Conservation (phyloP, 129 eudicot genomes). For the Silybum marianum region DNA sequence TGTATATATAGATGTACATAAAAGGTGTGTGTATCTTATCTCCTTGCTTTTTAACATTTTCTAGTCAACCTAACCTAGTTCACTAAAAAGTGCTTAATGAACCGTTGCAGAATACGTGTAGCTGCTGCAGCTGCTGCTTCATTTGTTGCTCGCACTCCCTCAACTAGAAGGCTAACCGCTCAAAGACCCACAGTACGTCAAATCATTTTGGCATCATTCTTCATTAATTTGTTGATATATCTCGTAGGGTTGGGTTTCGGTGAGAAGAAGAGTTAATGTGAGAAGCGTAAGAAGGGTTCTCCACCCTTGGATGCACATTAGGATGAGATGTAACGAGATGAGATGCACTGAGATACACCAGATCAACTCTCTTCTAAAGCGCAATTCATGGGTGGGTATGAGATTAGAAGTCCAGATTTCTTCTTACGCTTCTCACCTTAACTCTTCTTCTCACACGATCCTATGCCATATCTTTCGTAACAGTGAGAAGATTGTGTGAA, state of each 20-base stretch:
- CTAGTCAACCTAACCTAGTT: not conserved
- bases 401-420: too few species aligned
- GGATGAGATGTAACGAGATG: too few species aligned
- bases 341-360: too few species aligned
- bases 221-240: not conserved
- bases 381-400: too few species aligned
- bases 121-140: slow-evolving; percentile 96
- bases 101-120: slow-evolving; percentile 78
- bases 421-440: too few species aligned
- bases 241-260: too few species aligned
- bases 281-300: too few species aligned
- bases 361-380: too few species aligned
- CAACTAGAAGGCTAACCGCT: slow-evolving; percentile 58
- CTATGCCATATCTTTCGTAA: too few species aligned
- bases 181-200: slow-evolving; percentile 61
- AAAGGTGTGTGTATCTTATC: slow-evolving; percentile 55
- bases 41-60: not conserved
- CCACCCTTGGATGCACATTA: too few species aligned
- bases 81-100: not conserved
- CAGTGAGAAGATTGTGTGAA: not conserved
- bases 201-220: not conserved
- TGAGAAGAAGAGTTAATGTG: too few species aligned
- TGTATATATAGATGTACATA: slow-evolving; percentile 91
- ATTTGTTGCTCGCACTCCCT: slow-evolving; percentile 80
- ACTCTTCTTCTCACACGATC: too few species aligned